Evolutionary conservation across 2,329 filamentous ascomycete species (phyloP), one percentile per base, ranked within the genome.

Genomic region (Sodiomyces alkalinus): DNA sequence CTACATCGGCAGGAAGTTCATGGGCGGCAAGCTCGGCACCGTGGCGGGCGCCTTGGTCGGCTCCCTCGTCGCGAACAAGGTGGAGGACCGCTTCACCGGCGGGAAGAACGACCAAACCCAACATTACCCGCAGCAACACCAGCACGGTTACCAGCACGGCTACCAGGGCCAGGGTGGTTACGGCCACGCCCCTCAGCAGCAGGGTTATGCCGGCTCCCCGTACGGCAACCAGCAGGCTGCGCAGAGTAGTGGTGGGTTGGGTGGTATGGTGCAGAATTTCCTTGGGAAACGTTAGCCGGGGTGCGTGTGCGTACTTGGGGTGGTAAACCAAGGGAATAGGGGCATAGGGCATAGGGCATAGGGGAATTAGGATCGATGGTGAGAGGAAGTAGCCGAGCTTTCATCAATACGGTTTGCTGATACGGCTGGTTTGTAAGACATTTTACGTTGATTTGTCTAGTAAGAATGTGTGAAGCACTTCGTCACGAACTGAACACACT

Each of bases 21-120:
- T 67, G 13, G 63, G 64, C 29, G 64, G 66, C 6, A 50, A 60
- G 26, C 41, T 73, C 19, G 63, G 63, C 15, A 64, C 67, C 2
- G 39, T 70, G 5, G 53, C 61, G 2, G 67, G 67, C 0, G 50
- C 58, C 6, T 55, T 68, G 2, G 62, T 59, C 8, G 69, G 69
- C 15, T 67, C 65, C 0, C 53, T 70, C 9, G 62, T 59, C 3
- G 68, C 68, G 6, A 71, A 71, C 37, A 48, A 59, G 12, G 42
- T 69, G 20, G 60, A 62, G 42, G 41, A 56, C 29, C 58, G 60
- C 31, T 22, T 57, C 6, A 48, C 56, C 44, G 45, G 47, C 0
- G 27, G 28, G 17, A 34, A 38, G 18, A 22, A 33, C 0, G 27
- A 28, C 18, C 31, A 38, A 12, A 18, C 31, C 14, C 9, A 22